Evolutionary conservation across 2,329 filamentous ascomycete genomes (phyloP), one percentile per base, ranked within the genome.

Genomic region (Chrysoporthe deuterocubensis): DNA sequence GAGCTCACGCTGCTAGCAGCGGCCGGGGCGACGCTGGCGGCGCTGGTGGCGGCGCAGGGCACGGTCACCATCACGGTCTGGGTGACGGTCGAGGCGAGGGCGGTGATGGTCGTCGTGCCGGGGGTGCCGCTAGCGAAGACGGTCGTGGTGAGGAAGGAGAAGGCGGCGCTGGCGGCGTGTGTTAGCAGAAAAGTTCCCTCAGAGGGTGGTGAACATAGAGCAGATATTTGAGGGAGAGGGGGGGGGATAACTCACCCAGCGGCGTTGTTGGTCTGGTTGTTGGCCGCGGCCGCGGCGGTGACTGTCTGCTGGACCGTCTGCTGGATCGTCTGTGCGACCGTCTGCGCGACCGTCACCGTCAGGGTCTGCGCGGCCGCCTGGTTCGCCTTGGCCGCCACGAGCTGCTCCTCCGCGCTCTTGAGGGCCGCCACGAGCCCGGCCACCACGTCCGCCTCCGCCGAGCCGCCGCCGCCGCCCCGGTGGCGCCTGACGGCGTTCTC

Each of bases 91-190:
- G 71, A 71, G 9, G 74, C 73, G 16, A 77, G 70, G 26, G 78
- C 76, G 4, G 80, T 81, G 60, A 80, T 74, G 5, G 79, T 82
- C 32, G 80, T 73, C 32, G 78, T 79, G 18, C 71, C 66, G 16
- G 68, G 59, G 14, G 69, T 8, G 26, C 78, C 78, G 32, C 72
- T 73, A 6, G 66, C 74, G 61, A 75, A 78, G 37, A 79, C 73
- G 5, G 78, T 80, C 8, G 72, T 76, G 21, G 78, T 80, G n/a
- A 80, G 69, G 71, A 80, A 77, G 5, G 78, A 77, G 60, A 69
- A 63, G 57, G 40, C n/a, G 9, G 18, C 57, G 6, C 57, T 60
- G 21, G 18, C 6, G 26, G 13, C n/a, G n/a, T 21, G 18, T 59
- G 18, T 43, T 21, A 43, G 37, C n/a, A 60, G 37, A 16, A 16